Base-by-base conservation (phyloP, 108 stramenopile genomes). In the Cyclotella choctawhatcheeana region DNA sequence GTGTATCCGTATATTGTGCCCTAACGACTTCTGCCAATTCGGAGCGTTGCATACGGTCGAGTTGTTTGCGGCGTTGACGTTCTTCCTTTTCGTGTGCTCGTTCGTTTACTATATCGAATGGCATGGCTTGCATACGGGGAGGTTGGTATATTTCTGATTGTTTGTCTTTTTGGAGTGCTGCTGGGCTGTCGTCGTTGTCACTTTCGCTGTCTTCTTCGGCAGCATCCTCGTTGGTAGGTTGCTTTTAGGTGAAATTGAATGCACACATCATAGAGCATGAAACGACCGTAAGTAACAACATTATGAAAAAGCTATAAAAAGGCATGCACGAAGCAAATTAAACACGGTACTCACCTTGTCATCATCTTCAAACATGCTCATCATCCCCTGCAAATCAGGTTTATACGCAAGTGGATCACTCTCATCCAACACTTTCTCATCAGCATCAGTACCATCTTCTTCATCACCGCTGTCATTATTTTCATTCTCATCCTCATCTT, bases 41-140 rank as follows among this genome's bases (percentile, higher is more conserved):
- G 35, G 90, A 85, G 0, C 88, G 79, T 22, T 88, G 86, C 60
- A 88, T 48, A 14, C 87, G 85, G 24, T 77, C 84, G 48, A 75
- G 65, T 27, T 85, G 65, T 58, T 88, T 85, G 65, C 89, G 82
- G 2, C 64, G 60, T n/a, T 50, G 61, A 1, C 80, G 64, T 63
- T 77, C 72, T 58, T 85, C 79, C 35, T 86, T 82, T 54, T 79
- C 85, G 31, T 64, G 44, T 61, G 74, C 52, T 34, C 66, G 79
- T 34, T 88, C 86, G 18, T 81, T 78, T 8, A n/a, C n/a, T n/a
- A 65, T 56, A 32, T 94, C 84, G 73, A 90, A 95, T 18, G 92
- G 94, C 30, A 93, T 87, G 50, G 94, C 85, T 54, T 90, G 84
- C 13, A 87, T 40, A 0, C 94, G 89, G 6, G 94, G 94, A 30